A percentile compares a stretch with the other conserved stretches of the same genome.
These are phyloP conservation scores for Saccharomycopsis schoenii DNA, from an alignment of 805 yeast species.

Conservation along the genomic window DNA sequence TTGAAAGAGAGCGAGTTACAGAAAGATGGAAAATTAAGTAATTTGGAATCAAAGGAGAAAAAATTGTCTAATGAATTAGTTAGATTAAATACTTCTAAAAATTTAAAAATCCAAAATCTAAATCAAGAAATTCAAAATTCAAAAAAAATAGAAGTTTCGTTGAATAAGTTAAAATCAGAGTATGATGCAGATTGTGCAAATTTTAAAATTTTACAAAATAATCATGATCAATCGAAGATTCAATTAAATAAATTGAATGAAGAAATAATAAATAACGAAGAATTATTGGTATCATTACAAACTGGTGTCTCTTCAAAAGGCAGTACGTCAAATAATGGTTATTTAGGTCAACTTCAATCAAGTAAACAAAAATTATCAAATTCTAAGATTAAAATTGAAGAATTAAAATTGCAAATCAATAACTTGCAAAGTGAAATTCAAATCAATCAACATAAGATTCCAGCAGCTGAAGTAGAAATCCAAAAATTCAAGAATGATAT, in stretches of 20 bases:
- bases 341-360: constrained; percentile 56
- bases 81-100: constrained; percentile 54
- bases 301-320: constrained; percentile 89
- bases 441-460: constrained; percentile 39
- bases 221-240: constrained; percentile 35
- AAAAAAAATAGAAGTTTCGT: constrained; percentile 26
- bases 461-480: constrained; percentile 43
- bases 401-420: constrained; percentile 45
- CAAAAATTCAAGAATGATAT: constrained; percentile 34
- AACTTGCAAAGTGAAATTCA: constrained; percentile 46
- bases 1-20: constrained; percentile 48
- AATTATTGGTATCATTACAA: constrained; percentile 66
- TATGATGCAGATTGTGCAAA: constrained; percentile 29
- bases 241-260: constrained; percentile 37
- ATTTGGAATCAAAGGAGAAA: constrained; percentile 48
- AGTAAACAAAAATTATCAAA: constrained; percentile 47
- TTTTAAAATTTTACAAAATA: constrained; percentile 34
- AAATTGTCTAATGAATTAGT: constrained; percentile 53
- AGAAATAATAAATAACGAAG: constrained; percentile 53
- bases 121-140: constrained; percentile 40
- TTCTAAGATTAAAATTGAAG: constrained; percentile 46
- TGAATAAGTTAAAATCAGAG: constrained; percentile 27
- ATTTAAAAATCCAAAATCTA: constrained; percentile 46
- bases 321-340: constrained; percentile 52
- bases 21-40: constrained; percentile 51